Percentiles rank a stretch among this genome's conserved stretches.
These are phyloP conservation scores for Quercus tomentella DNA, from an alignment of 331 rosid genomes.

Conservation along the genomic window DNA sequence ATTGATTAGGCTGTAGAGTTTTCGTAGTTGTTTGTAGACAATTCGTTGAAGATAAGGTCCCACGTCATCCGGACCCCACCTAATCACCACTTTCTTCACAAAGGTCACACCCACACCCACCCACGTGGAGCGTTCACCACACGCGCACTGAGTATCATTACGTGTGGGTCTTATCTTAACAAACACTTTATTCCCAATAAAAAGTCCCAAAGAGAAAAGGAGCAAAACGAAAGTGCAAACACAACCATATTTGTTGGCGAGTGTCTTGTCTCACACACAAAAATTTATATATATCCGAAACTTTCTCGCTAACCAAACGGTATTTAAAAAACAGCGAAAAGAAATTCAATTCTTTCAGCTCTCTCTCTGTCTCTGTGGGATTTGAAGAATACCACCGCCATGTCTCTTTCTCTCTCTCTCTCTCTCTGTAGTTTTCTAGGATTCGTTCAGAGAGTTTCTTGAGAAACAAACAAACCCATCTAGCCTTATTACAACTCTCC, in stretches of 20 bases:
- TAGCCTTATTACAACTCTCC: constrained; percentile 23
- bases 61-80: constrained; percentile 27
- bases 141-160: not conserved
- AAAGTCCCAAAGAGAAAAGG: not conserved
- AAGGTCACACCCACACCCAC: not conserved
- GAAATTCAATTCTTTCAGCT: not conserved
- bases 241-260: not conserved
- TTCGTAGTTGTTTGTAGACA: too few species aligned
- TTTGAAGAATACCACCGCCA: not conserved
- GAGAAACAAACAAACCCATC: constrained; percentile 21
- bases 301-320: constrained; percentile 17
- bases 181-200: not conserved
- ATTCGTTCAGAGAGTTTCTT: not conserved
- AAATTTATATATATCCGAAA: not conserved
- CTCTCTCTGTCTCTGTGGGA: not conserved
- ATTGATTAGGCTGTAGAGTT: not conserved
- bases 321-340: not conserved
- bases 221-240: too few species aligned
- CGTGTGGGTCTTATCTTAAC: constrained; percentile 11
- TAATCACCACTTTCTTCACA: not conserved
- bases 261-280: not conserved
- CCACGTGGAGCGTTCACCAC: not conserved
- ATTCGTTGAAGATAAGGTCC: constrained; percentile 31
- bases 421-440: not conserved
- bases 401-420: not conserved